Percentiles rank a stretch among this genome's conserved stretches.
phyloP scores from a whole-genome alignment of 352 stramenopile genomes.

The Globisporangium takayamanum region DNA sequence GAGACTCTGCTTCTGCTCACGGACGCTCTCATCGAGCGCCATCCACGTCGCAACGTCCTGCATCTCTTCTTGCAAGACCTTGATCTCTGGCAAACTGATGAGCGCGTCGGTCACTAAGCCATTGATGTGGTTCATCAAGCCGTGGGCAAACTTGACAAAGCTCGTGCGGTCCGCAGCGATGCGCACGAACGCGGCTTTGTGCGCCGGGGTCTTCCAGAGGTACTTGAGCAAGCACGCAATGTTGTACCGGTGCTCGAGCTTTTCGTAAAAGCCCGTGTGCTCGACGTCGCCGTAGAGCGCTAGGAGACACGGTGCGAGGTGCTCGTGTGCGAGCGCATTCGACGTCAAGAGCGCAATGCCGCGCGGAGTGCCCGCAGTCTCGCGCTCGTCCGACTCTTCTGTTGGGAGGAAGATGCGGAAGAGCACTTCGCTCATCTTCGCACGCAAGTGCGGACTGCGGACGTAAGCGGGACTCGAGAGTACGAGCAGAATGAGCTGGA shows the following conservation, averaged over 20 bases:
- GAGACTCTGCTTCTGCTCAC: conserved; percentile 84
- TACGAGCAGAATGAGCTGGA: conserved; percentile 89
- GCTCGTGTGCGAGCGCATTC: conserved; percentile 61
- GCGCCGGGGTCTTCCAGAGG: conserved; percentile 92
- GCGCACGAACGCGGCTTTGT: conserved; percentile 91
- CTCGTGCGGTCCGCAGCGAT: conserved; percentile 90
- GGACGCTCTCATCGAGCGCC: conserved; percentile 85
- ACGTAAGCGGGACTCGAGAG: conserved; percentile 85
- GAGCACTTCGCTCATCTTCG: conserved; percentile 95
- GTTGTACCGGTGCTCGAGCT: conserved; percentile 94
- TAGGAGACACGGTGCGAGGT: conserved; percentile 93
- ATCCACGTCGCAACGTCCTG: conserved; percentile 70
- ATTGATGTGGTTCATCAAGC: conserved; percentile 99
- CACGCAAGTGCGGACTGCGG: conserved; percentile 90
- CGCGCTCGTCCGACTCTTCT: conserved; percentile 69
- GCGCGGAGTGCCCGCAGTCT: conserved; percentile 41
- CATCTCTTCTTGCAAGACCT: conserved; percentile 90
- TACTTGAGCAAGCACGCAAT: conserved; percentile 96
- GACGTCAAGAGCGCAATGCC: conserved; percentile 60
- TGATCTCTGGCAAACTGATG: conserved; percentile 95
- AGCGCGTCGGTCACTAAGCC: conserved; percentile 93
- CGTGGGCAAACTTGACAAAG: conserved; percentile 98
- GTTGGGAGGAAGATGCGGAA: conserved; percentile 95
- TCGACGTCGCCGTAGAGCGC: conserved; percentile 98
- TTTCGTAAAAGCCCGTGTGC: conserved; percentile 97